Evolutionary conservation across 352 stramenopile species (phyloP).

Genomic region (Hyaloperonospora arabidopsidis): DNA sequence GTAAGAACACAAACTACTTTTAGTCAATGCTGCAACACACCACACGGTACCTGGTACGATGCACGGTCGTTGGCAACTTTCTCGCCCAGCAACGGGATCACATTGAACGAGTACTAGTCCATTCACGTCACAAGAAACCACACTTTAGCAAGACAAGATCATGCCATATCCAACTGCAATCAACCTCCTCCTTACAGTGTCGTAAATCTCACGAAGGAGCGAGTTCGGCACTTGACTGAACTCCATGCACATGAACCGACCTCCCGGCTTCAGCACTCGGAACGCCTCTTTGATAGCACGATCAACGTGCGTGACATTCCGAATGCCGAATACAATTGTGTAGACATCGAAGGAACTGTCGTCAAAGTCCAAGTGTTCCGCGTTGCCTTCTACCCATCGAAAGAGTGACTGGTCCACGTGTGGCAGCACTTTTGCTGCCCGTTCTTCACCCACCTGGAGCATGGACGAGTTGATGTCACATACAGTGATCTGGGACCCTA

Average conservation of each 20-base stretch:
- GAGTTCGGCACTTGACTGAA: conserved; percentile 93
- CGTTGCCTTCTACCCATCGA: conserved; percentile 92
- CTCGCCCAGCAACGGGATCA: conserved; percentile 93
- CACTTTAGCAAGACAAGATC: not conserved
- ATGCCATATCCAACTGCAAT: not conserved
- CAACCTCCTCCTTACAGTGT: conserved; percentile 48
- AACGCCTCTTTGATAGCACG: conserved; percentile 91
- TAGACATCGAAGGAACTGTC: conserved; percentile 97
- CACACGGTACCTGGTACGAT: conserved; percentile 88
- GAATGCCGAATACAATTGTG: conserved; percentile 98
- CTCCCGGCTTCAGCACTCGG: conserved; percentile 92
- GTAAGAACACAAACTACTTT: not conserved
- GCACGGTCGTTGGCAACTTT: conserved; percentile 92
- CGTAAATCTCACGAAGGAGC: conserved; percentile 91
- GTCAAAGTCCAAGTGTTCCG: conserved; percentile 92
- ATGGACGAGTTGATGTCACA: conserved; percentile 99
- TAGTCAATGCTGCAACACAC: not conserved
- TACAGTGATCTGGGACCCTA: conserved; percentile 87
- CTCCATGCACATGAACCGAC: conserved; percentile 97
- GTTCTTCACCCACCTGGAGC: conserved; percentile 91
- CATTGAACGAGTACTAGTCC: conserved; percentile 95
- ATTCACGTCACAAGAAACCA: conserved; percentile 3
- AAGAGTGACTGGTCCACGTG: conserved; percentile 52
- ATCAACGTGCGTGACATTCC: conserved; percentile 98
- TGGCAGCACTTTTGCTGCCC: conserved; percentile 70